A percentile compares a stretch with the other conserved stretches of the same genome.
Evolutionary conservation across 345 rosid genomes (phyloP).

Genomic region (Hibiscus trionum): DNA sequence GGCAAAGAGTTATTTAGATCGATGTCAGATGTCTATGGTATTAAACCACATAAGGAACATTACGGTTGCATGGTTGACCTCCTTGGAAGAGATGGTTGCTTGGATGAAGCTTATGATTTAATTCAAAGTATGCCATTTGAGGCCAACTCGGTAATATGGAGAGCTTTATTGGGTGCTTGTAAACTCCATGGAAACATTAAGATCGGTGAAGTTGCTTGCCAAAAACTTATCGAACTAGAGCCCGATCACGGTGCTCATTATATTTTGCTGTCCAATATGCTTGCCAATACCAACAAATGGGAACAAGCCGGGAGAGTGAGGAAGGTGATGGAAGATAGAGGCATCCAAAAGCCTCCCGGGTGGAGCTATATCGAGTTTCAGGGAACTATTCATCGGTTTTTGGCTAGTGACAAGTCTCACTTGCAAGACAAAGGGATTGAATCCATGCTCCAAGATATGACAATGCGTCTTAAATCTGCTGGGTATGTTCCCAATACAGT

Average conservation of each 20-base stretch:
- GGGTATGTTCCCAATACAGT: conserved; percentile 26
- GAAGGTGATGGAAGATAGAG: conserved; percentile 26
- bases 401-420: conserved; percentile 24
- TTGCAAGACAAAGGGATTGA: conserved; percentile 15
- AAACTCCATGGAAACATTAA: conserved; percentile 26
- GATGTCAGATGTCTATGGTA: conserved; percentile 29
- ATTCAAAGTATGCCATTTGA: conserved; percentile 39
- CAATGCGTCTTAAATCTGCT: conserved; percentile 20
- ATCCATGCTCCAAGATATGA: conserved; percentile 28
- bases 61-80: conserved; percentile 60
- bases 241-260: conserved; percentile 31
- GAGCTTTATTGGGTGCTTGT: conserved; percentile 37
- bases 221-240: conserved; percentile 24
- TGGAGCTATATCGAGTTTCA: conserved; percentile 27
- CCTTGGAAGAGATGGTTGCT: conserved; percentile 47
- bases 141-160: conserved; percentile 46
- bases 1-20: conserved; percentile 39
- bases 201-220: conserved; percentile 24
- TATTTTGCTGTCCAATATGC: conserved; percentile 31
- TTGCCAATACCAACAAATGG: conserved; percentile 23
- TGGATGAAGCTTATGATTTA: conserved; percentile 45
- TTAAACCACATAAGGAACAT: conserved; percentile 38
- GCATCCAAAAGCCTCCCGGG: conserved; percentile 31
- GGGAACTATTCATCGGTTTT: conserved; percentile 26
- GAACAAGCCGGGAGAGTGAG: conserved; percentile 30